phyloP scores from a whole-genome alignment of 192 early-diverging fungal species.

The Geranomyces michiganensis region DNA sequence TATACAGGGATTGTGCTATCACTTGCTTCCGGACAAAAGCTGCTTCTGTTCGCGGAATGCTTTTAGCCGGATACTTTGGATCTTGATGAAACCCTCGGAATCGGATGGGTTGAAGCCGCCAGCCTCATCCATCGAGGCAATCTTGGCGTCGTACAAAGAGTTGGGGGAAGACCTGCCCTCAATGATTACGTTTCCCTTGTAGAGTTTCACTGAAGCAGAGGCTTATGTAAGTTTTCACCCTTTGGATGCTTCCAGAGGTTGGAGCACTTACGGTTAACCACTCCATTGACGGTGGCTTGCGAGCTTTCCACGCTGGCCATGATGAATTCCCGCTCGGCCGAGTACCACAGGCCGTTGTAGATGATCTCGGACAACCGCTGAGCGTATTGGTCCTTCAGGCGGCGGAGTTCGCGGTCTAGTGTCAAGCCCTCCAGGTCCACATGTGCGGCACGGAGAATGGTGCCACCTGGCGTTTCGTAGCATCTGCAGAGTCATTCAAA shows the following conservation, averaged over 20 bases:
- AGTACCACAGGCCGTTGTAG: conserved; percentile 98
- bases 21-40: background rate
- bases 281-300: conserved; percentile 87
- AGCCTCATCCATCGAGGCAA: conserved; percentile 90
- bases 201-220: conserved; percentile 76
- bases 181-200: conserved; percentile 90
- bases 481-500: conserved; percentile 49
- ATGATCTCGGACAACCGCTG: conserved; percentile 74
- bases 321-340: conserved; percentile 91
- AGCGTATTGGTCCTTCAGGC: conserved; percentile 72
- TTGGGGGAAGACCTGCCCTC: conserved; percentile 82
- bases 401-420: conserved; percentile 94
- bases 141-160: conserved; percentile 90
- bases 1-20: background rate
- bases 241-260: background rate
- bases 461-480: conserved; percentile 99
- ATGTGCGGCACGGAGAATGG: conserved; percentile 92
- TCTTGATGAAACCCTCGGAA: conserved; percentile 98
- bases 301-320: conserved; percentile 78
- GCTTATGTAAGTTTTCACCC: background rate
- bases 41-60: conserved; percentile 53
- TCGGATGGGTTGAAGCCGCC: conserved; percentile 89
- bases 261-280: conserved; percentile 68
- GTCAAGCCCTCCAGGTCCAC: conserved; percentile 94
- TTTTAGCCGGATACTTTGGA: conserved; percentile 89